These are phyloP conservation scores for Poteriospumella lacustris DNA, from an alignment of 108 stramenopile species.

Conservation along the genomic window DNA sequence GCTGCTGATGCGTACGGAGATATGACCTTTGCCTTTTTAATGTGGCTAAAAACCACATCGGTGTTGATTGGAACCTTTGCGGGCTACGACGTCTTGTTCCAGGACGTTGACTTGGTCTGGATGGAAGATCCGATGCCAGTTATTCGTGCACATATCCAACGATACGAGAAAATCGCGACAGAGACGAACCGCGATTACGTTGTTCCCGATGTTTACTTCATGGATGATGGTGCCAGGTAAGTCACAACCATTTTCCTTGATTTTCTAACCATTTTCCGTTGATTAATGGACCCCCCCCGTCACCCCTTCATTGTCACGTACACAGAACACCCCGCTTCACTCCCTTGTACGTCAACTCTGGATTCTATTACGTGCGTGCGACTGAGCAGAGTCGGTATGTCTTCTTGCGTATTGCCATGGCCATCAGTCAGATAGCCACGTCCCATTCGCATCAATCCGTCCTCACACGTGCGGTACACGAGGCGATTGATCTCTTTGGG, in stretches of 20 bases:
- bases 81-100: conserved; percentile 27
- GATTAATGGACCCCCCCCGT: too few relatives aligned
- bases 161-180: too few relatives aligned
- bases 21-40: not conserved
- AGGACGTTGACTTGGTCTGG: conserved; percentile 35
- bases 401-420: not conserved
- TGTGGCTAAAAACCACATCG: conserved; percentile 32
- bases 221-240: conserved; percentile 22
- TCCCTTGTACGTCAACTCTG: conserved; percentile 14
- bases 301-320: too few relatives aligned
- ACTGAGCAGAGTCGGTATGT: conserved; percentile 12
- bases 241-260: too few relatives aligned
- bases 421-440: not conserved
- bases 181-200: too few relatives aligned
- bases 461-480: not conserved
- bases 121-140: conserved; percentile 1
- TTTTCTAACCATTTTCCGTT: too few relatives aligned
- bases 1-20: conserved; percentile 26
- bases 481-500: not conserved
- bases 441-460: conserved; percentile 21
- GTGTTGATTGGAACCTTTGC: not conserved
- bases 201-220: conserved; percentile 6
- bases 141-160: not conserved
- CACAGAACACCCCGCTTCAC: conserved; percentile 19
- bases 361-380: conserved; percentile 11